Percentiles rank a stretch among this genome's conserved stretches.
phyloP scores from a whole-genome alignment of 176 grass and related monocot species.

The Musa itinerans region DNA sequence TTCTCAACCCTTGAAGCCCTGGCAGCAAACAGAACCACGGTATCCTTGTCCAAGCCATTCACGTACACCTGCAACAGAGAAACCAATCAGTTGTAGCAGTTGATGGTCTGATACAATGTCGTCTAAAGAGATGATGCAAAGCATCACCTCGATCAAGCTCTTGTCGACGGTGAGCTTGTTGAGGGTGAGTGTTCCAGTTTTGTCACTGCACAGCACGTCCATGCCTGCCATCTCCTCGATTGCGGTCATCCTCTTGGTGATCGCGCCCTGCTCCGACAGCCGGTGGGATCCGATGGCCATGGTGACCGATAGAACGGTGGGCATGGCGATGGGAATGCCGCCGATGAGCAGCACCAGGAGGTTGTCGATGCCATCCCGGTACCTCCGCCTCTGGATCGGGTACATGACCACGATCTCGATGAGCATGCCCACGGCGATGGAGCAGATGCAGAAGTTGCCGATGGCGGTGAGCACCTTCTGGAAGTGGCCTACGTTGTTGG shows the following conservation, averaged over 20 bases:
- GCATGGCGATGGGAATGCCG: constrained; percentile 22
- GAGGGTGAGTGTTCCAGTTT: constrained; percentile 17
- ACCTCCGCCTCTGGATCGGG: not conserved
- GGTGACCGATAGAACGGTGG: constrained; percentile 13
- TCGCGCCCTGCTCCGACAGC: constrained; percentile 17
- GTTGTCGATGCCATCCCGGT: constrained; percentile 11
- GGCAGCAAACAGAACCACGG: not conserved
- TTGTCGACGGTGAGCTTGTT: constrained; percentile 19
- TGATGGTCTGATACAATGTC: no score
- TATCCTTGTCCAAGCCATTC: not conserved
- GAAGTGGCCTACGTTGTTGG: constrained; percentile 14
- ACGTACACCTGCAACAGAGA: not conserved
- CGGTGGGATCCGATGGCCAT: constrained; percentile 16
- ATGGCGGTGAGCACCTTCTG: constrained; percentile 11
- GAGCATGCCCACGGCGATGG: constrained; percentile 2
- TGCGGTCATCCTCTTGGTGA: constrained; percentile 20
- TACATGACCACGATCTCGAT: constrained; percentile 6
- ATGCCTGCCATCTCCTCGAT: constrained; percentile 19
- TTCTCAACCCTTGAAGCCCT: constrained; percentile 13
- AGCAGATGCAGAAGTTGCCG: constrained; percentile 17
- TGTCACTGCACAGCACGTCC: constrained; percentile 26
- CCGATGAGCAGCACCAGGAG: constrained; percentile 20
- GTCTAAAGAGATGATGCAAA: no score
- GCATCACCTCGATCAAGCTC: not conserved
- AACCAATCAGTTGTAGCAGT: no score